Evolutionary conservation across 352 stramenopile genomes (phyloP), one percentile per base, ranked within the genome.

Genomic region (Pythium utonaiense): DNA sequence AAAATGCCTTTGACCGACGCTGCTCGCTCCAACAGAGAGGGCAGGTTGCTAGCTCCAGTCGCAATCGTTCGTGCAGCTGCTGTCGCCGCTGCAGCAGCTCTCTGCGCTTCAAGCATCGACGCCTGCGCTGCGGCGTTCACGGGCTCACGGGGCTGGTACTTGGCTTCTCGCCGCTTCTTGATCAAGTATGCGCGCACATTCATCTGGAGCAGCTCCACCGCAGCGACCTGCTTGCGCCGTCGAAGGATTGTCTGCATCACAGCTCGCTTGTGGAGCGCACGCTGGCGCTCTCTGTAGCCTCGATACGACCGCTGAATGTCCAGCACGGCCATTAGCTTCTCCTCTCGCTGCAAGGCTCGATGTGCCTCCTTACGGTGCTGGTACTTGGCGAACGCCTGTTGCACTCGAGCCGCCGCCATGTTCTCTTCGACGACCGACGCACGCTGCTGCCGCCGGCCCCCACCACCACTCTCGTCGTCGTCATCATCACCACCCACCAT

Each of bases 301-400:
- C 79, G 78, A 49, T 81, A 91, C 6, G 73, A 86, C 0, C 78
- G 71, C 56, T 89, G 82, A 40, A 91, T 91, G 27, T 86, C 70
- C 34, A 83, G 56, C 12, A 73, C 82, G 8, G 82, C 82, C 17
- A 70, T 64, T 6, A 77, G 64, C 17, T 87, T 86, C 38, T 84
- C 70, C n/a, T 86, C 58, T 1, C 66, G 65, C 36, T 78, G 48
- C 0, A 73, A 69, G 21, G 75, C 22, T 1, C 77, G 71, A 24
- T 77, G 71, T 49, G 85, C 75, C 42, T 86, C 75, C 40, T 86
- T 78, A 1, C 78, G 74, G 12, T 76, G 49, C 42, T 82, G 61
- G 48, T 83, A 91, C 65, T 80, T 88, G 40, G 83, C 64, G 34
- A 78, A 88, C 21, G 75, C 79, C 3, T 56, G 72, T 27, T 91